These are phyloP conservation scores for Fusarium sp. DNA, from an alignment of 2,329 filamentous ascomycete genomes.

Conservation along the genomic window DNA sequence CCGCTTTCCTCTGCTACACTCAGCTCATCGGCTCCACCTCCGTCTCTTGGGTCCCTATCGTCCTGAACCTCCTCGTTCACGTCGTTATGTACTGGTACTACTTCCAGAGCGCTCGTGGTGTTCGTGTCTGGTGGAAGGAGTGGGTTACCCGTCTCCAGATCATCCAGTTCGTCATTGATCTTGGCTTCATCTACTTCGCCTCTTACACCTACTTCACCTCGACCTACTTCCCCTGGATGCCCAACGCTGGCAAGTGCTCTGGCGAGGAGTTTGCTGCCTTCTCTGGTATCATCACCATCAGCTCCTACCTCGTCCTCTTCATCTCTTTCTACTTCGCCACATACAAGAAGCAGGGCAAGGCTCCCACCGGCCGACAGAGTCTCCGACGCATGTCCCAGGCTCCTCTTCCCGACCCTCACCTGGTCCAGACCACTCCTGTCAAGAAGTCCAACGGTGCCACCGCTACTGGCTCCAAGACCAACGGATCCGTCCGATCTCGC, in stretches of 20 bases:
- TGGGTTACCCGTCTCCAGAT: constrained; percentile 99
- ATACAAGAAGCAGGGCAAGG: constrained; percentile 89
- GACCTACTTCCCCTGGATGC: constrained; percentile 87
- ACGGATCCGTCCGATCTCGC: constrained; percentile 75
- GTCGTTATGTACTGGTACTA: constrained; percentile 99
- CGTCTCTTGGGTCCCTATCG: constrained; percentile 95
- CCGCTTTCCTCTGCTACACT: constrained; percentile 96
- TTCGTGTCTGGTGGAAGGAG: constrained; percentile 99
- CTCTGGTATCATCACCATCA: constrained; percentile 90
- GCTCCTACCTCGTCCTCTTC: constrained; percentile 96
- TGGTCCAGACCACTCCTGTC: constrained; percentile 65
- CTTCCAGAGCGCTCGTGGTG: constrained; percentile 96
- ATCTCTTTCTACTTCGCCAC: constrained; percentile 99
- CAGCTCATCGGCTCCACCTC: constrained; percentile 93
- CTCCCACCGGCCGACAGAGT: constrained; percentile 82
- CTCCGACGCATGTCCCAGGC: constrained; percentile 75
- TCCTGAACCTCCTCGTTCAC: constrained; percentile 92
- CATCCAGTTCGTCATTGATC: constrained; percentile 95
- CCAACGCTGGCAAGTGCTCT: constrained; percentile 87
- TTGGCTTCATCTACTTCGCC: constrained; percentile 98
- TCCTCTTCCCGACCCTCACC: constrained; percentile 82
- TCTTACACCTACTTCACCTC: constrained; percentile 99
- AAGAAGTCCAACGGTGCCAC: constrained; percentile 66
- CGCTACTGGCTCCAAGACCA: constrained; percentile 68
- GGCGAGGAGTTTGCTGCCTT: constrained; percentile 98